A percentile compares a stretch with the other conserved stretches of the same genome.
Conservation (phyloP, 306 rosid species). For the Dryas octopetala region DNA sequence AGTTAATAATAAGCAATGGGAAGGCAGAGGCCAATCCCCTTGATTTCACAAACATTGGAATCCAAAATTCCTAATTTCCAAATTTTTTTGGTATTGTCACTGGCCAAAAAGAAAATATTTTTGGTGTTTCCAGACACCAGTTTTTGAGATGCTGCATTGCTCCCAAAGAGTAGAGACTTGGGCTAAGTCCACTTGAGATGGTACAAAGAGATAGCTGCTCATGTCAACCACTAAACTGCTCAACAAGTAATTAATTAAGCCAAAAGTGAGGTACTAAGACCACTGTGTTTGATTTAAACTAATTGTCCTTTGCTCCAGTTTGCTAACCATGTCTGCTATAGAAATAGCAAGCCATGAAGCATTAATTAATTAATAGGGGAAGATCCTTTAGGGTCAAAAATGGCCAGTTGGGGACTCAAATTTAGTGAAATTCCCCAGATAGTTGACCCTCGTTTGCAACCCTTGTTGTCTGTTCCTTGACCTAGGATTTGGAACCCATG, state of each 20-base stretch:
- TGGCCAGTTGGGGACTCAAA: constrained; percentile 22
- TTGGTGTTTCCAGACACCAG: constrained; percentile 16
- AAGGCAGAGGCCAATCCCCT: constrained; percentile 23
- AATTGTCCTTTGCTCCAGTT: constrained; percentile 11
- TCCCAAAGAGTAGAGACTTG: constrained; percentile 5
- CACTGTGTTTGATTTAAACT: neutral
- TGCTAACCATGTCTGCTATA: constrained; percentile 23
- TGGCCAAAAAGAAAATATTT: constrained; percentile 1
- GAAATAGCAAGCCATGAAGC: constrained; percentile 7
- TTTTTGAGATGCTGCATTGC: constrained; percentile 22
- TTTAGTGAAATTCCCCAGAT: constrained; percentile 18
- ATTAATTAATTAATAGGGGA: constrained; percentile 19
- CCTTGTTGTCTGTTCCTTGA: constrained; percentile 35
- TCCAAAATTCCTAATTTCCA: constrained; percentile 16
- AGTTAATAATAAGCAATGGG: neutral
- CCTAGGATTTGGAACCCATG: constrained; percentile 28
- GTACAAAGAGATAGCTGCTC: neutral
- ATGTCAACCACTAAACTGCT: neutral
- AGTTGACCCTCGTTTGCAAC: constrained; percentile 34
- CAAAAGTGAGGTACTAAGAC: neutral
- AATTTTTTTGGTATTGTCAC: neutral
- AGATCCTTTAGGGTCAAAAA: constrained; percentile 19
- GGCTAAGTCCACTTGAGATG: neutral
- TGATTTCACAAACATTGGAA: constrained; percentile 27
- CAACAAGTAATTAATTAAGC: too few species aligned